These are phyloP conservation scores for Mycena sp. DNA, from an alignment of 1,284 basidiomycete species.

Conservation along the genomic window DNA sequence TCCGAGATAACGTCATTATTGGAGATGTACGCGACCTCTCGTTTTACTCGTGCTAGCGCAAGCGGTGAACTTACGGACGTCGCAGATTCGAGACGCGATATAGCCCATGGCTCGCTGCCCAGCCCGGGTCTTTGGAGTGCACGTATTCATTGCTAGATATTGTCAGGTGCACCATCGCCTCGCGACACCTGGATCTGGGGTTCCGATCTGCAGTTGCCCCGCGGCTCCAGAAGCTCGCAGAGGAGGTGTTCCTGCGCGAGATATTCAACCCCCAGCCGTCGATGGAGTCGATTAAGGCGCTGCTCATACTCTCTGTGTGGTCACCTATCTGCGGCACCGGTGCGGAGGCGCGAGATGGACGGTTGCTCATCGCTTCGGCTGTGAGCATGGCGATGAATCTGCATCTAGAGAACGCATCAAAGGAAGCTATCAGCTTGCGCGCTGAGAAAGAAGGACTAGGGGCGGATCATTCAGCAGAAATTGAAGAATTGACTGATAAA, in stretches of 20 bases:
- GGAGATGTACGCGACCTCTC: constrained; percentile 51
- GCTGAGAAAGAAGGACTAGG: constrained; percentile 30
- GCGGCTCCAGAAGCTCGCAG: constrained; percentile 51
- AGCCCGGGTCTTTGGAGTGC: constrained; percentile 51
- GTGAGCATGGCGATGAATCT: constrained; percentile 58
- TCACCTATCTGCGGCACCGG: constrained; percentile 47
- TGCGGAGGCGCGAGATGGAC: constrained; percentile 47
- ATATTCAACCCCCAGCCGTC: constrained; percentile 51
- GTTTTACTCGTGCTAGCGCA: no score
- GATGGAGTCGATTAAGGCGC: constrained; percentile 50
- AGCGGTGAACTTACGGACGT: no score
- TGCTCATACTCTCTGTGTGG: constrained; percentile 55
- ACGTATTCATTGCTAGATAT: constrained; percentile 38
- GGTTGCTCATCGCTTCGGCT: constrained; percentile 52
- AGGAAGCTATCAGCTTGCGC: constrained; percentile 40
- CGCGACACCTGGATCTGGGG: constrained; percentile 27
- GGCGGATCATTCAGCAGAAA: constrained; percentile 37
- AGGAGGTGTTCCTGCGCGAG: constrained; percentile 50
- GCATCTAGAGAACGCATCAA: constrained; percentile 45
- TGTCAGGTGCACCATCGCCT: constrained; percentile 34
- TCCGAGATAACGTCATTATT: constrained; percentile 48
- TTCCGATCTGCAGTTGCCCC: constrained; percentile 21
- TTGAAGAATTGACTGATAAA: constrained; percentile 44
- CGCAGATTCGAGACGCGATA: constrained; percentile 54
- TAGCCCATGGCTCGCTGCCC: constrained; percentile 52